Base-by-base conservation (phyloP, 768 basidiomycete genomes). In the Lentinula lateritia region DNA sequence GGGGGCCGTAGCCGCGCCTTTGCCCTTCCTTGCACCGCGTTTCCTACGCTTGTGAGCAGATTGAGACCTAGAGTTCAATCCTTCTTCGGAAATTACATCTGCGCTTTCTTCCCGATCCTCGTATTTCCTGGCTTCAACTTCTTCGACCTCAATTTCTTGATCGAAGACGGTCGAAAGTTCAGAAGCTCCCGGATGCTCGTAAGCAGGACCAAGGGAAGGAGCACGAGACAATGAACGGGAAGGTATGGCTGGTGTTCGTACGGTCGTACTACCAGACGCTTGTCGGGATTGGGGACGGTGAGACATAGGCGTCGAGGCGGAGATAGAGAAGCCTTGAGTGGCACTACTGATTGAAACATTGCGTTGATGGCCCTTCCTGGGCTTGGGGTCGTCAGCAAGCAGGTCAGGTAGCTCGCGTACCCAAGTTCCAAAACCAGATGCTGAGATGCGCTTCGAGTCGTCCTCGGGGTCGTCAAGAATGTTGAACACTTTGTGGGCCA, bases 341-440 rank as follows among this genome's bases (percentile, higher is more conserved):
- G 71, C 60, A 0, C 87, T 88, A 60, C 84, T 80, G 50, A 77
- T 80, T 45, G 86, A 88, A 34, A 83, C 70, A 48, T 78, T 84
- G 53, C 88, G 86, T 52, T 74, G 71, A 66, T 90, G 89, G 50
- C 76, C 76, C 62, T 78, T 70, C 57, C 56, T 54, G 8, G 62
- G 48, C 50, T 53, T 62, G 1, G 63, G 69, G 28, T 70, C 77
- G 50, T 76, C 76, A 53, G 82, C 83, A 54, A 96, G 79, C 57
- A 92, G 79, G 32, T 81, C 75, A 28, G 92, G 91, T n/a, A 99
- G 78, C 66, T 87, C 86, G 72, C 84, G 87, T 61, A 88, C 80
- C 96, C 96, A 99, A 43, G 73, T 69, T 10, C 94, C 95, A 68
- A 99, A 92, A 61, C 92, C 93, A 43, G 79, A 80, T 16, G 96